These are phyloP conservation scores for Rhododendron molle DNA, from an alignment of 148 eudicot species.

Conservation along the genomic window DNA sequence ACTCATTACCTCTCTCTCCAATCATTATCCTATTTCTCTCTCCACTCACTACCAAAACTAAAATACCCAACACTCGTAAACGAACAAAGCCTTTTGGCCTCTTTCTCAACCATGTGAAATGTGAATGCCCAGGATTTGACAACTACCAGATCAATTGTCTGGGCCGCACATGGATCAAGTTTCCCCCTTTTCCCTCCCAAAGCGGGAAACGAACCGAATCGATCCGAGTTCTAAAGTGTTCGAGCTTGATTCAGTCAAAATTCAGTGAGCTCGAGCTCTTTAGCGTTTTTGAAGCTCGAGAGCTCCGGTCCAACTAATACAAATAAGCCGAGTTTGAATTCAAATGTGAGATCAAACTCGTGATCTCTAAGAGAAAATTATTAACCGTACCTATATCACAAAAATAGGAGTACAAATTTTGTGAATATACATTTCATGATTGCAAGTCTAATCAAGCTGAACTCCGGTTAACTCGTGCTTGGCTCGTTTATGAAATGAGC, in stretches of 20 bases:
- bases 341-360: background rate
- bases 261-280: background rate
- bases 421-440: background rate
- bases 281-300: background rate
- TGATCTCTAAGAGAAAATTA: background rate
- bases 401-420: too few relatives aligned
- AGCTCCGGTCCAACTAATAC: background rate
- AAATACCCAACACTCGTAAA: too few relatives aligned
- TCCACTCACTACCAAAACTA: too few relatives aligned
- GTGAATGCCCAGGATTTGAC: background rate
- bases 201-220: background rate
- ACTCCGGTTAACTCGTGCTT: background rate
- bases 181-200: background rate
- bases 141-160: background rate
- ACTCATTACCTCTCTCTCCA: too few relatives aligned
- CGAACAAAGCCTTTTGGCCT: too few relatives aligned
- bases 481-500: background rate
- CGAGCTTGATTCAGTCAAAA: background rate
- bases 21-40: too few relatives aligned
- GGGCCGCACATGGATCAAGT: background rate
- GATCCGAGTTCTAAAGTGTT: background rate
- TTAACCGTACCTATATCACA: too few relatives aligned
- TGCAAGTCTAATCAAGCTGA: background rate
- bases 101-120: background rate
- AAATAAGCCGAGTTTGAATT: background rate